Base-by-base conservation (phyloP, 2,329 filamentous ascomycete species). In the Pyricularia grisea region DNA sequence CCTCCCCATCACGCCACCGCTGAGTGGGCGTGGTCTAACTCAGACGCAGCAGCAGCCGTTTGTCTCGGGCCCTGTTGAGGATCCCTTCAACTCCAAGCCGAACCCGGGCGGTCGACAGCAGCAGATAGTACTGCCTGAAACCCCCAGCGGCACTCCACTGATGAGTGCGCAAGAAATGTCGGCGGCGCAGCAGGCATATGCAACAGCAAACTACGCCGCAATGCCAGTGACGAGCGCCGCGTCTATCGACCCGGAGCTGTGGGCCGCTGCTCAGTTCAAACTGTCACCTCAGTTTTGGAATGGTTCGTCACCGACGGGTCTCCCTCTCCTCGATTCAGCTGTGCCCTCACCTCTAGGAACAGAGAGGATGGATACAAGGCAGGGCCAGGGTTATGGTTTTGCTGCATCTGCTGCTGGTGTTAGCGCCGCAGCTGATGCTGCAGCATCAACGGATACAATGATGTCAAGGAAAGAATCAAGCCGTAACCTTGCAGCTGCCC, bases 141-240 rank as follows among this genome's bases (percentile, higher is more conserved):
- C 80, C 42, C 79, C 80, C 17, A 73, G 79, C 65, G 77, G 78
- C 70, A 82, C 81, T 1, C 80, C 80, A 11, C 74, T 76, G 10
- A 71, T 80, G 61, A 71, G 73, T 67, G 67, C 69, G 25, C 63
- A 72, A 1, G 68, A 70, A 58, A 25, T 36, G 28, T 4, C n/a
- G 14, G n/a, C 23, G n/a, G 10, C 23, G n/a, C 58, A 61, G 31
- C 30, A 66, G 20, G 28, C 31, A 23, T 42, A 61, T 9, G 58
- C 58, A 61, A 27, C 58, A 61, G 58, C 58, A 23, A 61, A 61
- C 58, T 61, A 61, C 23, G 58, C 58, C 58, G 58, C 58, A 17
- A 61, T 61, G 58, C 58, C 58, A 4, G n/a, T 61, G 58, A 61
- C 58, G n/a, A 17, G 28, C 11, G 64, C 65, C 31, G 65, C 31